These are phyloP conservation scores for Aspergillus ibericus DNA, from an alignment of 2,329 filamentous ascomycete species.

Conservation along the genomic window DNA sequence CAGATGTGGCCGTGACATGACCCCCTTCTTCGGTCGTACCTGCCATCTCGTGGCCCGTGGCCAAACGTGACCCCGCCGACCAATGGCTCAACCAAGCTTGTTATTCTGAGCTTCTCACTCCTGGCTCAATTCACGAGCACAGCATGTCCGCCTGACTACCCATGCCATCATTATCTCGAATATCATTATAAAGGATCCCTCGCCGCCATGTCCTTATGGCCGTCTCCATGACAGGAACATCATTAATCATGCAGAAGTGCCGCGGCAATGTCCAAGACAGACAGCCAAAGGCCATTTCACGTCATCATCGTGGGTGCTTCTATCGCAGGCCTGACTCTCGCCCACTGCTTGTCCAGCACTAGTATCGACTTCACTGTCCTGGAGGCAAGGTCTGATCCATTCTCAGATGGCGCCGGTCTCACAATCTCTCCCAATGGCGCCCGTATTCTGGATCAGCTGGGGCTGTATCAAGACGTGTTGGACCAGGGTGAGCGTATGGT, in stretches of 20 bases:
- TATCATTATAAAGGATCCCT: background rate
- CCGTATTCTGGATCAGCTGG: slow-evolving; percentile 4
- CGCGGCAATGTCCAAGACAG: background rate
- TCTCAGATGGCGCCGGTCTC: background rate
- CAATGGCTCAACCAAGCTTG: background rate
- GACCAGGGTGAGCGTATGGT: background rate
- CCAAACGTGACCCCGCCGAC: background rate
- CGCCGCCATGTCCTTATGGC: background rate
- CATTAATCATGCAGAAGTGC: background rate
- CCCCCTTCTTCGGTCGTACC: background rate
- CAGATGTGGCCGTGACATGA: background rate
- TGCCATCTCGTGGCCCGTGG: background rate
- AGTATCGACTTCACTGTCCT: background rate
- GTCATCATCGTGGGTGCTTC: slow-evolving; percentile 5
- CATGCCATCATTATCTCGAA: background rate
- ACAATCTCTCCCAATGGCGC: background rate
- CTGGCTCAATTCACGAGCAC: background rate
- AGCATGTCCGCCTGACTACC: background rate
- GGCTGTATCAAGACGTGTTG: background rate
- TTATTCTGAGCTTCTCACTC: background rate
- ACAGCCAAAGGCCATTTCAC: background rate
- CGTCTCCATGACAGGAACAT: background rate
- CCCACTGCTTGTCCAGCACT: background rate
- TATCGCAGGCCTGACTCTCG: slow-evolving; percentile 1
- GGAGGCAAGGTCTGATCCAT: background rate